phyloP scores from a whole-genome alignment of 768 basidiomycete genomes.

The Xerocomus brunneocitrinus region DNA sequence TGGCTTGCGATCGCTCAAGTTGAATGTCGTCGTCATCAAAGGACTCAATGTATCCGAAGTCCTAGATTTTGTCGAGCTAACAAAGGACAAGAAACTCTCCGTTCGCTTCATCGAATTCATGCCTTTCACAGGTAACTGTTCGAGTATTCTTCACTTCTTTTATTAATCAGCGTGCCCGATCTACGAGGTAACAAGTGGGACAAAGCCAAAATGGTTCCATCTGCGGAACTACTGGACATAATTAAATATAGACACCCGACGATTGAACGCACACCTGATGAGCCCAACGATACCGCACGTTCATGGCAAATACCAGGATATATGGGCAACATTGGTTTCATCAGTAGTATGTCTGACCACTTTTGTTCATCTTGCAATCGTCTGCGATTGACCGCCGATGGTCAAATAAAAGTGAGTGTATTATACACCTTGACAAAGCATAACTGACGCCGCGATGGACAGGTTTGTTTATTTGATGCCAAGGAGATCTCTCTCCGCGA shows the following conservation, averaged over 20 bases:
- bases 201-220: conserved; percentile 75
- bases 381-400: conserved; percentile 82
- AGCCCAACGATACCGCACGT: conserved; percentile 75
- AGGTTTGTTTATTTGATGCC: conserved; percentile 88
- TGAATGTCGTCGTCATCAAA: conserved; percentile 82
- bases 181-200: conserved; percentile 80
- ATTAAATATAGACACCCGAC: conserved; percentile 47
- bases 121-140: conserved; percentile 74
- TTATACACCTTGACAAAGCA: neutral
- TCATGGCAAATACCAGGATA: conserved; percentile 73
- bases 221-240: conserved; percentile 52
- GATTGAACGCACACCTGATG: conserved; percentile 57
- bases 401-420: conserved; percentile 71
- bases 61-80: conserved; percentile 73
- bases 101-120: conserved; percentile 92
- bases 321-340: conserved; percentile 74
- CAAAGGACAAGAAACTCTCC: conserved; percentile 55
- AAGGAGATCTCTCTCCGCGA: conserved; percentile 82
- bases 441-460: conserved; percentile 6
- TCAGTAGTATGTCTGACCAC: conserved; percentile 92
- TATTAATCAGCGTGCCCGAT: conserved; percentile 2
- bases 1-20: conserved; percentile 58
- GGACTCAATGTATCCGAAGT: conserved; percentile 81
- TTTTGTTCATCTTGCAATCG: conserved; percentile 85
- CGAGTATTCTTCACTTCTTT: neutral